phyloP scores from a whole-genome alignment of 2,329 filamentous ascomycete genomes.

The Alternaria tenuissima region DNA sequence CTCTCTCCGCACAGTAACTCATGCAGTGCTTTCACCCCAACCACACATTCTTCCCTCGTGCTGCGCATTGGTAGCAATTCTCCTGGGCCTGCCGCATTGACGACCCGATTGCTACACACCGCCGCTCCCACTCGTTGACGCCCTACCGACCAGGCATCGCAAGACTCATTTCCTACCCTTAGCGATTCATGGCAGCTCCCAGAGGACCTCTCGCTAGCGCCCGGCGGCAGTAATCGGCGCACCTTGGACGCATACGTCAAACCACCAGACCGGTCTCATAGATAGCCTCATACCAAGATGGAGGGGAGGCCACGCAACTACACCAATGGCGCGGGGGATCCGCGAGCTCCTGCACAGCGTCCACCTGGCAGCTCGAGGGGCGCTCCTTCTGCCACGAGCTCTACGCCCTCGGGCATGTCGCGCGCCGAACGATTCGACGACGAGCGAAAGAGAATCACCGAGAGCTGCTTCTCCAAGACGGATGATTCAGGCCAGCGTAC shows the following conservation, averaged over 20 bases:
- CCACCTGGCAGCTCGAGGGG: conserved; percentile 40
- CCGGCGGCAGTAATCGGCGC: conserved; percentile 18
- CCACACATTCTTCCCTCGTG: conserved; percentile 8
- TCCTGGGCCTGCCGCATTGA: not conserved
- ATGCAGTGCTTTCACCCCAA: conserved; percentile 15
- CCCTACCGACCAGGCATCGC: conserved; percentile 18
- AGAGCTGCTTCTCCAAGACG: conserved; percentile 91
- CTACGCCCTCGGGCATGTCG: conserved; percentile 44
- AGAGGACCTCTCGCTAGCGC: conserved; percentile 24
- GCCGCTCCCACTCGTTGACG: conserved; percentile 13
- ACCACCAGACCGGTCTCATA: not conserved
- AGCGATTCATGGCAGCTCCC: conserved; percentile 32
- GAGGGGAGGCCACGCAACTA: conserved; percentile 46
- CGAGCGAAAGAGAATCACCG: conserved; percentile 92
- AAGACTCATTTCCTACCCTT: conserved; percentile 23
- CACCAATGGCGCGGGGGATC: conserved; percentile 37
- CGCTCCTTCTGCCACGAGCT: conserved; percentile 37
- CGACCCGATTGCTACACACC: conserved; percentile 6
- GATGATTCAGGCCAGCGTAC: conserved; percentile 86
- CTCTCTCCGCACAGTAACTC: conserved; percentile 27
- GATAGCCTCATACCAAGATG: conserved; percentile 30
- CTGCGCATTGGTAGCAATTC: conserved; percentile 6
- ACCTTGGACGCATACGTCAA: not conserved
- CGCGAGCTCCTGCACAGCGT: conserved; percentile 32
- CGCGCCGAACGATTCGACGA: conserved; percentile 91